phyloP scores from a whole-genome alignment of 225 moss, liverwort and hornwort species.

The Thuidium tamariscinum region DNA sequence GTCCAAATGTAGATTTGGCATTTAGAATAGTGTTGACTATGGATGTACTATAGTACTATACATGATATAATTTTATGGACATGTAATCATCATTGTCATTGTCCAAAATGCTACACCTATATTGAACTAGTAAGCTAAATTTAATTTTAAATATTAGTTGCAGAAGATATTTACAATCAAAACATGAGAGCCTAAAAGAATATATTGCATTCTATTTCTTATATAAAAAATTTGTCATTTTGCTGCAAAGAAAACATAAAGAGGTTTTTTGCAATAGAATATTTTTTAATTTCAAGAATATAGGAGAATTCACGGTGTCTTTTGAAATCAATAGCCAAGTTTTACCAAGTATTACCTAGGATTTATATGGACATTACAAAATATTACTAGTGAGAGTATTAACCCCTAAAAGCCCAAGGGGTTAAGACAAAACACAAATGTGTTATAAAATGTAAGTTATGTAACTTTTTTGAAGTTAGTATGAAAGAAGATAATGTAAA shows the following conservation, averaged over 20 bases:
- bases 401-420: too few relatives aligned
- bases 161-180: background rate
- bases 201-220: background rate
- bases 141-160: background rate
- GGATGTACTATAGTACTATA: too few relatives aligned
- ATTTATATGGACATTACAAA: background rate
- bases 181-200: background rate
- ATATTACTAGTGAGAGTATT: background rate
- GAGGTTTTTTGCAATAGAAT: accelerated
- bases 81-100: too few relatives aligned
- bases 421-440: too few relatives aligned
- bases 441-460: too few relatives aligned
- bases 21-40: accelerated
- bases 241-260: background rate
- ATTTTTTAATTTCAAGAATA: background rate
- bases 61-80: too few relatives aligned
- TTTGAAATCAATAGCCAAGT: background rate
- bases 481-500: too few relatives aligned
- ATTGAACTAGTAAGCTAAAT: background rate
- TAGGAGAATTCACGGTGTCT: accelerated
- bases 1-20: background rate
- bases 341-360: background rate
- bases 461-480: too few relatives aligned
- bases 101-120: background rate
- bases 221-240: background rate